Evolutionary conservation across 805 yeast genomes (phyloP), one percentile per base, ranked within the genome.

Genomic region (Clavispora fructus): DNA sequence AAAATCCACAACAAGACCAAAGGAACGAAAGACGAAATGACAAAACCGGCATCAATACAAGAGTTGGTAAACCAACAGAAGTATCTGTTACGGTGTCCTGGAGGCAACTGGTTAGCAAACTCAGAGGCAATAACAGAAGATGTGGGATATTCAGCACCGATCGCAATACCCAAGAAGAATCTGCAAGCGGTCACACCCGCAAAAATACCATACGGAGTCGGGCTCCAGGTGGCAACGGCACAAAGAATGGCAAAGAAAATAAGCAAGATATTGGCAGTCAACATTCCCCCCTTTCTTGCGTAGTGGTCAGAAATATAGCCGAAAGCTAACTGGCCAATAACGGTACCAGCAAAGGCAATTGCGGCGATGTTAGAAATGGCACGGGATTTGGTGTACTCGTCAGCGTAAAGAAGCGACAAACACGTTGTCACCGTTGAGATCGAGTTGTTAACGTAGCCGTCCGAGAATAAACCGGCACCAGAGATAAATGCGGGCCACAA

Each of bases 91-190:
- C 97, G 84, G 49, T 77, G 75, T 47, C 95, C 95, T n/a, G 80
- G 75, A 14, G 91, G 87, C 56, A 90, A 70, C 51, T 79, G 68
- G 46, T 86, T 82, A 40, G 95, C 82, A 35, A 95, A 94, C 66
- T 91, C 97, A 27, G 97, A 90, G 55, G 95, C 88, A 32, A 95
- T 95, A 16, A 91, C 92, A 8, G 96, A 85, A 39, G 96, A 91
- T 12, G 95, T 85, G 40, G 97, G 96, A 62, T 91, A 91, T 68
- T 91, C 98, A 42, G 95, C 91, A 57, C 98, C 98, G 56, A 92
- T 87, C 58, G 91, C 95, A 53, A 88, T 73, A 68, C 98, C 98
- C 43, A 91, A 69, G 67, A 91, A 83, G 65, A 87, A 87, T 65
- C 98, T 78, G 64, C 85, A 88, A 9, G 83, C 85, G 8, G 95